phyloP scores from a whole-genome alignment of 2,329 filamentous ascomycete genomes.

The Apiospora aurea region DNA sequence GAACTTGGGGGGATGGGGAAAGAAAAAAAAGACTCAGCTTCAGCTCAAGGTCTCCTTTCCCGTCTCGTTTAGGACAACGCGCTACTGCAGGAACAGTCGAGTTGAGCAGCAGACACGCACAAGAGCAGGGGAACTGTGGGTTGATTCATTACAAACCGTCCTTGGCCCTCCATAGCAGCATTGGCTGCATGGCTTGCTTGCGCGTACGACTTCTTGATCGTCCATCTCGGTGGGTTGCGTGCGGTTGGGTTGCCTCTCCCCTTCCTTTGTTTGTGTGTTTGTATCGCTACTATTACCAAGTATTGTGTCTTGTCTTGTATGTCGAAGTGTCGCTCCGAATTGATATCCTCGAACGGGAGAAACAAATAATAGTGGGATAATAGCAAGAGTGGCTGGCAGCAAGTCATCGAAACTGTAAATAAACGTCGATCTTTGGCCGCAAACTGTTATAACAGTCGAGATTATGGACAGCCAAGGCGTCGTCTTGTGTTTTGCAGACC shows the following conservation, averaged over 20 bases:
- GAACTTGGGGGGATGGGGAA: neutral
- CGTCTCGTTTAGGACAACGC: neutral
- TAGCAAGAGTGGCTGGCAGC: slow-evolving; percentile 4
- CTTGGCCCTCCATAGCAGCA: neutral
- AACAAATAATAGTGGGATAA: neutral
- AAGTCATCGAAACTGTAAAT: neutral
- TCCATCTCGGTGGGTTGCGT: neutral
- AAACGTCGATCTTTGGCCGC: neutral
- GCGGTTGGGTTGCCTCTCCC: neutral
- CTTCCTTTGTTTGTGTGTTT: neutral
- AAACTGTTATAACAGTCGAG: neutral
- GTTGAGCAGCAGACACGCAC: neutral
- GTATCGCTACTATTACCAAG: neutral
- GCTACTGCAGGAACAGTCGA: slow-evolving; percentile 8
- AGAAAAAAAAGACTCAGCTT: slow-evolving; percentile 7
- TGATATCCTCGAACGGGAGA: neutral
- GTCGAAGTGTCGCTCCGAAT: neutral
- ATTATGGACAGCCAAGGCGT: neutral
- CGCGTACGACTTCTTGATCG: neutral
- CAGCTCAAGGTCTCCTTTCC: neutral
- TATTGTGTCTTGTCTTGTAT: neutral
- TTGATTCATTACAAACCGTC: neutral
- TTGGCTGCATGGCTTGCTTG: neutral
- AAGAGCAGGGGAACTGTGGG: neutral
- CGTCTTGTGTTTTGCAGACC: slow-evolving; percentile 6